These are phyloP conservation scores for Grosmannia huntii DNA, from an alignment of 2,329 filamentous ascomycete genomes.

Conservation along the genomic window DNA sequence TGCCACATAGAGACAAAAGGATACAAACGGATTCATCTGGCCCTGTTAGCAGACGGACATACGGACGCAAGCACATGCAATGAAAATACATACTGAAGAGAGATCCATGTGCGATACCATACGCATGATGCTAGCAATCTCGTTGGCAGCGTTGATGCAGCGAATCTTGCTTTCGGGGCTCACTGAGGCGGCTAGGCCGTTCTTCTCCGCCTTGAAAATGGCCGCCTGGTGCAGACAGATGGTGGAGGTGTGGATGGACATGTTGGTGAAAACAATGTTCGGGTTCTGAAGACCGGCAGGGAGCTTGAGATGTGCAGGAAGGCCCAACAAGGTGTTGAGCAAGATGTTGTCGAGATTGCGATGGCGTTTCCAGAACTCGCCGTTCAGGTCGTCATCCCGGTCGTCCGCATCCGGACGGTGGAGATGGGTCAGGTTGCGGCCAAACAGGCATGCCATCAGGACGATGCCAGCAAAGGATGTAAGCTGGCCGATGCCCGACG, in stretches of 20 bases:
- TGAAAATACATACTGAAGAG: slow-evolving; percentile 52
- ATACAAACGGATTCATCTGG: slow-evolving; percentile 90
- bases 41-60: neutral
- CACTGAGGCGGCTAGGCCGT: slow-evolving; percentile 62
- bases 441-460: slow-evolving; percentile 79
- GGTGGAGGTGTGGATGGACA: slow-evolving; percentile 92
- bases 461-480: slow-evolving; percentile 71
- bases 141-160: slow-evolving; percentile 85
- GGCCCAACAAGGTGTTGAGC: slow-evolving; percentile 69
- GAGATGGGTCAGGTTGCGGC: slow-evolving; percentile 79
- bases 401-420: slow-evolving; percentile 77
- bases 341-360: slow-evolving; percentile 80
- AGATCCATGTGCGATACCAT: slow-evolving; percentile 87
- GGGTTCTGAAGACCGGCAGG: slow-evolving; percentile 62
- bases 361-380: slow-evolving; percentile 92
- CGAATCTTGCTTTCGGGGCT: slow-evolving; percentile 83
- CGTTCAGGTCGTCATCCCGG: slow-evolving; percentile 75
- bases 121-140: slow-evolving; percentile 90
- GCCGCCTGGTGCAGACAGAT: slow-evolving; percentile 98
- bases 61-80: neutral
- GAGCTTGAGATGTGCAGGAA: slow-evolving; percentile 71
- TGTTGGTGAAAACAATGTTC: slow-evolving; percentile 87
- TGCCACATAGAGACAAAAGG: slow-evolving; percentile 92
- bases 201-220: slow-evolving; percentile 92
- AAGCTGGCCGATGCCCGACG: slow-evolving; percentile 59